Conservation (phyloP, 2,329 filamentous ascomycete genomes). For the Scorias spongiosa region DNA sequence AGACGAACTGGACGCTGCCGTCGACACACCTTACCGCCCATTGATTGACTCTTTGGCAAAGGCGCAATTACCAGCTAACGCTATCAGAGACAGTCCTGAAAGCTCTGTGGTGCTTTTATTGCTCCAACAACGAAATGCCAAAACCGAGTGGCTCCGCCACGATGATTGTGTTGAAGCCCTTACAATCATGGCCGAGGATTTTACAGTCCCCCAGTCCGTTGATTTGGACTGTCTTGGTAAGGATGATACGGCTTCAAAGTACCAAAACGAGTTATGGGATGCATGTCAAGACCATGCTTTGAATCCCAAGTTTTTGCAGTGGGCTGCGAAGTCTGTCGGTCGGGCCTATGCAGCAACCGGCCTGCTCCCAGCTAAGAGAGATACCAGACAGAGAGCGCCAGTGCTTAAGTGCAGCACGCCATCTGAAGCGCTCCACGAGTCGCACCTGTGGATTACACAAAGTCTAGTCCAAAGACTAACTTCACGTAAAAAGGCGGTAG, state of each 20-base stretch:
- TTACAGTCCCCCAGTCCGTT: constrained; percentile 44
- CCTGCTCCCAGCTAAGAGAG: constrained; percentile 3
- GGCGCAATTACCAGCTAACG: constrained; percentile 54
- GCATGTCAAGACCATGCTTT: constrained; percentile 9
- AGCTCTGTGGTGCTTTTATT: constrained; percentile 67
- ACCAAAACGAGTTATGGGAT: constrained; percentile 12
- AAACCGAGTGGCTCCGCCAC: constrained; percentile 50
- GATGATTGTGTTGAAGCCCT: constrained; percentile 57
- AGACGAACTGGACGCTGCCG: constrained; percentile 1
- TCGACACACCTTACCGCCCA: constrained; percentile 1
- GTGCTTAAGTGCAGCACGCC: constrained; percentile 1
- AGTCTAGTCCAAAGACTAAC: constrained; percentile 14
- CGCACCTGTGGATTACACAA: constrained; percentile 21
- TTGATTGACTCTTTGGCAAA: constrained; percentile 19
- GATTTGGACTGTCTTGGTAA: constrained; percentile 52
- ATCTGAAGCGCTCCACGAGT: constrained; percentile 4
- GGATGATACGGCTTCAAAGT: constrained; percentile 44
- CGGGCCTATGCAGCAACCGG: constrained; percentile 53
- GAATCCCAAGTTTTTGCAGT: constrained; percentile 37
- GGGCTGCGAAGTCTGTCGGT: constrained; percentile 75
- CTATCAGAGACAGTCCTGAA: constrained; percentile 55
- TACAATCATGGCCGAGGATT: constrained; percentile 58
- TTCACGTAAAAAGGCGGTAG: constrained; percentile 20
- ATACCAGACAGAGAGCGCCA: neutral
- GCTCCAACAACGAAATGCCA: constrained; percentile 53